Conservation (phyloP, 345 rosid genomes). For the Eucalyptus regnans region DNA sequence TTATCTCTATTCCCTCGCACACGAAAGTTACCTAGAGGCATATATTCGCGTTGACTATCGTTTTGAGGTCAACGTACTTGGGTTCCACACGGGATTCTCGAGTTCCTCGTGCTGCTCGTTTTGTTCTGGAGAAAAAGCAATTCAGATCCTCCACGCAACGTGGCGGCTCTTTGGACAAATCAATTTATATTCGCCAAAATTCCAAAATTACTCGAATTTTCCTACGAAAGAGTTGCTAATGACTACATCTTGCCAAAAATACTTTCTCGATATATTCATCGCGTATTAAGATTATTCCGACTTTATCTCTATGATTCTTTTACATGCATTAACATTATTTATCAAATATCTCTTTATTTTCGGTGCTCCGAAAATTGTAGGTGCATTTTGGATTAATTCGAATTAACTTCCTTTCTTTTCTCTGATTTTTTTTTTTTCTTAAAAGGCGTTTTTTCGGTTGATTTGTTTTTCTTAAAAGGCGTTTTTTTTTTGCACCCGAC, state of each 20-base stretch:
- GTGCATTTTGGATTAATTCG: neutral
- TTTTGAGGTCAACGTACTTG: neutral
- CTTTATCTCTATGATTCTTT: neutral
- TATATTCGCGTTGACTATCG: neutral
- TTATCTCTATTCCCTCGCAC: neutral
- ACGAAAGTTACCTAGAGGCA: neutral
- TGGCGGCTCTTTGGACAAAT: neutral
- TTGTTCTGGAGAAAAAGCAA: neutral
- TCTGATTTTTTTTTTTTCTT: neutral
- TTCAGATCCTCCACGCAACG: neutral
- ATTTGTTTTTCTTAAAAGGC: too few species aligned
- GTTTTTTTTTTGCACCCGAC: neutral
- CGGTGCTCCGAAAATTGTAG: neutral
- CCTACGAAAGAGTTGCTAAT: neutral
- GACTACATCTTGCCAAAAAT: neutral
- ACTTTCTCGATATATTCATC: accelerated
- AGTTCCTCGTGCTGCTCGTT: neutral
- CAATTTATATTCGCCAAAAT: neutral
- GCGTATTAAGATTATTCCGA: accelerated
- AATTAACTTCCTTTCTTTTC: neutral
- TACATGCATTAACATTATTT: neutral
- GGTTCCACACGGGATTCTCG: neutral
- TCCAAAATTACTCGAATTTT: neutral
- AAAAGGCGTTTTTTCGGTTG: too few species aligned
- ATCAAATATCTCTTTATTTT: neutral